Base-by-base conservation (phyloP, 352 stramenopile genomes). In the Blastocystis sp. region DNA sequence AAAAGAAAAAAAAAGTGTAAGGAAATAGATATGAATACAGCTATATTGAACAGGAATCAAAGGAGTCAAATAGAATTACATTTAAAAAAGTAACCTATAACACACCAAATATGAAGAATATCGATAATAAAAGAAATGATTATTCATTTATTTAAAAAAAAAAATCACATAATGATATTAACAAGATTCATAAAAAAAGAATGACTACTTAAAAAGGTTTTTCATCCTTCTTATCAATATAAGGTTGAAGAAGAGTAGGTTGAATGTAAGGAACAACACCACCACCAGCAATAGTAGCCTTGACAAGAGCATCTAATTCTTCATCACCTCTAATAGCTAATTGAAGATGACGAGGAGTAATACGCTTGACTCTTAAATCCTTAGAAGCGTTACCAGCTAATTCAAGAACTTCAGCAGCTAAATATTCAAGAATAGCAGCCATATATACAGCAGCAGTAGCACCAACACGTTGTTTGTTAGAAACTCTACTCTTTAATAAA, bases 231-330 rank as follows among this genome's bases (percentile, higher is more conserved):
- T 71, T 72, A 64, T 80, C 80, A 27, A 72, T 73, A 33, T 68
- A 75, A 79, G 98, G 98, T 79, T 93, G 95, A 72, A 98, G 95
- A 43, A 99, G 84, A 42, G 84, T 93, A 77, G 97, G 97, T 84
- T 99, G 92, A 72, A 99, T 99, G 76, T 98, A 84, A 28, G 92
- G 92, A 68, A 99, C 97, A 52, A 99, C 92, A 80, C 92, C 92
- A 67, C 92, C 92, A 65, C 91, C 91, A 18, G 92, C 91, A 76
- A 99, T 99, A 44, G 92, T 99, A 13, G 90, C 92, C 78, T 98
- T 98, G 74, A 99, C 98, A 45, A 99, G 72, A 11, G 80, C 87
- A 70, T 98, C 90, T 37, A 99, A 79, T 75, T 99, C 91, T 75
- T 98, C 91, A 67, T 99, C 91, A 81, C 91, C 91, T 70, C 91